Evolutionary conservation across 306 rosid genomes (phyloP), one percentile per base, ranked within the genome.

Genomic region (Lathyrus tuberosus): DNA sequence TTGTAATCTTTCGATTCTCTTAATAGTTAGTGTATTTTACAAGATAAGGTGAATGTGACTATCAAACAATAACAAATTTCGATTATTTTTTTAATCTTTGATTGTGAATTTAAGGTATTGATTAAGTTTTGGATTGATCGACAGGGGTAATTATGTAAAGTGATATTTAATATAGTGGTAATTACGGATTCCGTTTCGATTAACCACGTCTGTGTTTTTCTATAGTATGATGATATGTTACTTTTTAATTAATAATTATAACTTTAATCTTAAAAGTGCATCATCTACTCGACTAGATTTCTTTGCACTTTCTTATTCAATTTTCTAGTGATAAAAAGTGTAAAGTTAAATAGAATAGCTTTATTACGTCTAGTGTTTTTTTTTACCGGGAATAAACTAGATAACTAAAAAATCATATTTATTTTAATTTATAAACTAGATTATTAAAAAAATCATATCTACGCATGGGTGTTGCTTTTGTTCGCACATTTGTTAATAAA

Each of bases 131-230:
- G 17, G 62, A 56, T 14, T 56, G 30, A 24, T 24, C 26, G 18
- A 30, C 6, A 58, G 40, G 15, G 22, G 7, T 58, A 58, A 58
- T 30, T 14, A 30, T n/a, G 41, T 58, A 58, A 58, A 31, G 42
- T 28, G 62, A 60, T 33, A 2, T 60, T 60, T 26, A 14, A 10
- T 35, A 33, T 13, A 26, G 20, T 14, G 13, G 41, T 30, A 40
- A 57, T 12, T 56, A 26, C 18, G 2, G 40, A 57, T 57, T 28
- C 38, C 62, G 31, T 57, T 57, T 57, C 62, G 62, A 57, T 57
- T 57, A 57, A 57, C 16, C 62, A 57, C 62, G 62, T 57, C 2
- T 28, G 5, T 57, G 38, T 28, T 26, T 57, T 26, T 28, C 11
- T 16, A 61, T 61, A 35, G 38, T 30, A 61, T 61, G 8, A 61